Conservation (phyloP, 2,329 filamentous ascomycete genomes). For the Byssoonygena ceratinophila region DNA sequence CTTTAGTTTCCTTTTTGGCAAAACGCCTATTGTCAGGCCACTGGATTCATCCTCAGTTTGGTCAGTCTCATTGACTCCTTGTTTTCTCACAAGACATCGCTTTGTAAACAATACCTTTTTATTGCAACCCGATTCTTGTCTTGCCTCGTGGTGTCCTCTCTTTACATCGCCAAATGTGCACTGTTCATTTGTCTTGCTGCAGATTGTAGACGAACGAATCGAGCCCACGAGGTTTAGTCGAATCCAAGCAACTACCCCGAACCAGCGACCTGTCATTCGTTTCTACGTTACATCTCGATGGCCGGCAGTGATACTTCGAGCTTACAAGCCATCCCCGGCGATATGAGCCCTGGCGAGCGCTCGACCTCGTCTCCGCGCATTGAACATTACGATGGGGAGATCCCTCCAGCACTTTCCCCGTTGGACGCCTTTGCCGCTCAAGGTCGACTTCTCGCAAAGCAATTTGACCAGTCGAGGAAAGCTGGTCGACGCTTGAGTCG, state of each 20-base stretch:
- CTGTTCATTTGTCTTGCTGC: background rate
- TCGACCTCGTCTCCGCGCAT: slow-evolving; percentile 53
- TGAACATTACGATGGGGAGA: slow-evolving; percentile 60
- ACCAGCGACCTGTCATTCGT: background rate
- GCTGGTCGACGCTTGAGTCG: slow-evolving; percentile 72
- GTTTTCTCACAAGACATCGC: background rate
- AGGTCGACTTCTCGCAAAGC: slow-evolving; percentile 73
- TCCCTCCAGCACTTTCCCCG: slow-evolving; percentile 78
- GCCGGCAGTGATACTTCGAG: background rate
- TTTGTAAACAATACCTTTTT: background rate
- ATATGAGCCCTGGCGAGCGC: background rate
- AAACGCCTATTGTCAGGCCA: background rate
- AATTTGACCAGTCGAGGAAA: slow-evolving; percentile 68
- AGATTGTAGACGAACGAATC: background rate
- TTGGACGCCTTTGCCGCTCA: slow-evolving; percentile 92
- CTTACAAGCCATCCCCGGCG: background rate
- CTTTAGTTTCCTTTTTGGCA: too few species aligned
- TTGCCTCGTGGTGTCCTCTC: background rate
- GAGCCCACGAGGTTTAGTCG: background rate
- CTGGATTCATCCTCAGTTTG: too few species aligned
- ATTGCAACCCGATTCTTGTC: background rate
- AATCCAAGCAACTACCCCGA: background rate
- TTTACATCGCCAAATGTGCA: background rate
- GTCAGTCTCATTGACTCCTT: background rate
- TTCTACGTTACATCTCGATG: background rate